Evolutionary conservation across 106 monocot genomes (phyloP).

Genomic region (Platanthera guangdongensis): DNA sequence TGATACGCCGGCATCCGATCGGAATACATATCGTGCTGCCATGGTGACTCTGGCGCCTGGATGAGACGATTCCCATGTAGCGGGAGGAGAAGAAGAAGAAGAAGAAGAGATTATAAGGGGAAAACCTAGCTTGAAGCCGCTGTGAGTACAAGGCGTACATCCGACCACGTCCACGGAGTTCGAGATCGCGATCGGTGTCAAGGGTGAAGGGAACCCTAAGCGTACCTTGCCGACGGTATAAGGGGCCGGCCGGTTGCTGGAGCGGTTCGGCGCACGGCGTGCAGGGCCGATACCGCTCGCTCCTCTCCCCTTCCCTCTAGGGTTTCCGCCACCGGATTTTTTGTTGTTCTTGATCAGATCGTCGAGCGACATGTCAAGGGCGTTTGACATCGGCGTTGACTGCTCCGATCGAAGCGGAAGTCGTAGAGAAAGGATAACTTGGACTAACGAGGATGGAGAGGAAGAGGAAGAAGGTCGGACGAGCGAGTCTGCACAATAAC

Average conservation of each 20-base stretch:
- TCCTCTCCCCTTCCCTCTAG: conserved; percentile 11
- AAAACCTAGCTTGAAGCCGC: conserved; percentile 12
- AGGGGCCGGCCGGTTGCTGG: conserved; percentile 12
- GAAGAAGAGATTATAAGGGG: conserved; percentile 14
- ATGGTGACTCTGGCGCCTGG: conserved; percentile 24
- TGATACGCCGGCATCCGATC: conserved; percentile 22
- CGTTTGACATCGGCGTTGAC: conserved; percentile 15
- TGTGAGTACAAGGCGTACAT: conserved; percentile 3
- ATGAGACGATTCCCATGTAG: conserved; percentile 13
- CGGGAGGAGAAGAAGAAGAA: conserved; percentile 8
- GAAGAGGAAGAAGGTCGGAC: too few relatives aligned
- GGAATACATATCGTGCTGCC: conserved; percentile 30
- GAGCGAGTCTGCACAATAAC: too few relatives aligned
- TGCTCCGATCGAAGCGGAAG: neutral
- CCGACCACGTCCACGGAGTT: conserved; percentile 2
- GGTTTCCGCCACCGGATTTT: conserved; percentile 8
- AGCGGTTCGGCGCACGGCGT: conserved; percentile 10
- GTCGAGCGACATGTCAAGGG: conserved; percentile 22
- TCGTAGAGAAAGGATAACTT: too few relatives aligned
- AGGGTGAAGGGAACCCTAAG: conserved; percentile 6
- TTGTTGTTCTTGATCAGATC: conserved; percentile 26
- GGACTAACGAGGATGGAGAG: too few relatives aligned
- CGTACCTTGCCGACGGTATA: conserved; percentile 19
- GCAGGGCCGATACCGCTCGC: conserved; percentile 10
- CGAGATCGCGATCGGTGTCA: conserved; percentile 11